Percentiles rank a stretch among this genome's conserved stretches.
Conservation (phyloP, 306 rosid species). For the Glycine soja region DNA sequence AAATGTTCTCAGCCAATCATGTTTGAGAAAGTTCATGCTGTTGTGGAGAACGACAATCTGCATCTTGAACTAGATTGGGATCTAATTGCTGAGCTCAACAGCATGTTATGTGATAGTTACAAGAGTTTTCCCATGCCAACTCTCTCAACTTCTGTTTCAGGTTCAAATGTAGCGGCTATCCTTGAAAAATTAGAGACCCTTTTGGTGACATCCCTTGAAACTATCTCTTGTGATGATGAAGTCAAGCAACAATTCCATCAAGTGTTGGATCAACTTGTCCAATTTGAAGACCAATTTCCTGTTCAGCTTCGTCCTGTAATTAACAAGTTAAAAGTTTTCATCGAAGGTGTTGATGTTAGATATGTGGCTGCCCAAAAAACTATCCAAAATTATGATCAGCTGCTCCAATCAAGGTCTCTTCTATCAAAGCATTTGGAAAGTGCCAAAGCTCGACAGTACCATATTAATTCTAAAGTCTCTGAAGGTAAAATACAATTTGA, state of each 20-base stretch:
- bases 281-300: slow-evolving; percentile 3
- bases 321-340: background rate
- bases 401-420: background rate
- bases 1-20: too few relatives aligned
- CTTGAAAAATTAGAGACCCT: background rate
- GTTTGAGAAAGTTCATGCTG: too few relatives aligned
- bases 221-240: background rate
- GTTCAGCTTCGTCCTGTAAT: background rate
- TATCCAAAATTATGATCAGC: slow-evolving; percentile 2
- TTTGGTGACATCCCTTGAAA: slow-evolving; percentile 1
- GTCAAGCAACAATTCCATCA: slow-evolving; percentile 10
- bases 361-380: background rate
- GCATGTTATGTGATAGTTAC: background rate
- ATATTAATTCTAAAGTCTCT: background rate
- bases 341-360: background rate
- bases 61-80: background rate
- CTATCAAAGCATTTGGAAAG: slow-evolving; percentile 3
- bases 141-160: background rate
- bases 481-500: background rate
- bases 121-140: background rate
- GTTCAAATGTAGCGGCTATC: background rate
- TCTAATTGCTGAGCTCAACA: background rate
- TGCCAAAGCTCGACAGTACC: background rate
- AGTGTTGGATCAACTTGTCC: background rate
- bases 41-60: too few relatives aligned